phyloP scores from a whole-genome alignment of 306 rosid species.

The Hippophae tibetana region DNA sequence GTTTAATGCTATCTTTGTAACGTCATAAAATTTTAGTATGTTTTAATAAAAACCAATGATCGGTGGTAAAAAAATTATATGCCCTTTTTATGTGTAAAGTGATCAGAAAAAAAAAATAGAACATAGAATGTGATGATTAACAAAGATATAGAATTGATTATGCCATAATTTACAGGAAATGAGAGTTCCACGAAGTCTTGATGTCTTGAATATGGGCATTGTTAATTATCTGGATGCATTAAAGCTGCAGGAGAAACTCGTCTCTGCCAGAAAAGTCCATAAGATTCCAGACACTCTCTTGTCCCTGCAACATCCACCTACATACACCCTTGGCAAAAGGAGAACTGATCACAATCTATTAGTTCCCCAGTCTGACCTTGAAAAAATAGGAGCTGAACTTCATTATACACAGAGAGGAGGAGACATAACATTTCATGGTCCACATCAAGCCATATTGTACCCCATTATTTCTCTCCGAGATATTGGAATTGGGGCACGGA shows the following conservation, averaged over 20 bases:
- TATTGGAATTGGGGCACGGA: slow-evolving; percentile 64
- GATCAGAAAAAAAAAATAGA: too few species aligned
- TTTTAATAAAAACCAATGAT: too few species aligned
- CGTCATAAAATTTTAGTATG: too few species aligned
- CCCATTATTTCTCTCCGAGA: slow-evolving; percentile 71
- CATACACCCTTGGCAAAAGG: slow-evolving; percentile 80
- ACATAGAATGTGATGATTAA: not conserved
- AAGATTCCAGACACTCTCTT: slow-evolving; percentile 51
- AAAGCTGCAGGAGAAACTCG: slow-evolving; percentile 61
- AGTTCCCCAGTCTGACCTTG: slow-evolving; percentile 51
- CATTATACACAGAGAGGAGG: slow-evolving; percentile 78
- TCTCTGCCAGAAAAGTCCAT: slow-evolving; percentile 48
- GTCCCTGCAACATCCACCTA: slow-evolving; percentile 75
- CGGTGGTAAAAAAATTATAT: too few species aligned
- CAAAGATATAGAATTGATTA: slow-evolving; percentile 4
- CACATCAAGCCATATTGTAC: slow-evolving; percentile 70
- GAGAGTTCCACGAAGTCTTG: slow-evolving; percentile 52
- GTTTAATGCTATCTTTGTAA: too few species aligned
- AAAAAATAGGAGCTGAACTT: slow-evolving; percentile 64
- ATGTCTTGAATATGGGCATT: slow-evolving; percentile 78
- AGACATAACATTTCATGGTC: slow-evolving; percentile 88
- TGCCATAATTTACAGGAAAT: slow-evolving; percentile 40
- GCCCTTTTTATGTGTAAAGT: too few species aligned
- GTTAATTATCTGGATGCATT: slow-evolving; percentile 55
- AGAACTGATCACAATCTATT: slow-evolving; percentile 68